Evolutionary conservation across 257 asterid genomes (phyloP).

Genomic region (Przewalskia tangutica): DNA sequence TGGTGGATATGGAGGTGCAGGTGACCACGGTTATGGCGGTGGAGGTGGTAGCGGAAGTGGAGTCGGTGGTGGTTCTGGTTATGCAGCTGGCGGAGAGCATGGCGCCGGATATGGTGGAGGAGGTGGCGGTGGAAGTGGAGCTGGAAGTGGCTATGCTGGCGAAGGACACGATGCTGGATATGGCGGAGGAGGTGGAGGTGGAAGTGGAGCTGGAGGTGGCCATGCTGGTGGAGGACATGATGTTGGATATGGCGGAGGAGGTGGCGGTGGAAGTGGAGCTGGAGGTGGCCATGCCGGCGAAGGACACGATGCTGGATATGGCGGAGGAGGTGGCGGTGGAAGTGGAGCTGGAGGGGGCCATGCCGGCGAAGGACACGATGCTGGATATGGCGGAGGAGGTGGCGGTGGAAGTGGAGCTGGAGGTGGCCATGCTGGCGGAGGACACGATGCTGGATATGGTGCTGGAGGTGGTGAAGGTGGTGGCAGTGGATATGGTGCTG

Average conservation of each 20-base stretch:
- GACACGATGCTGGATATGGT: conserved; percentile 10
- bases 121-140: conserved; percentile 6
- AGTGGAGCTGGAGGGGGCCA: conserved; percentile 35
- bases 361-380: not conserved
- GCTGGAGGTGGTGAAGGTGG: conserved; percentile 22
- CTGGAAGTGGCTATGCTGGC: too few species aligned
- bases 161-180: conserved; percentile 5
- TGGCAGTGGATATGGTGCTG: conserved; percentile 19
- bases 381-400: not conserved
- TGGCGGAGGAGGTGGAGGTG: conserved; percentile 16
- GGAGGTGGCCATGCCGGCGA: conserved; percentile 21
- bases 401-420: conserved; percentile 13
- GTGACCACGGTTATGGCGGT: not conserved
- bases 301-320: conserved; percentile 45
- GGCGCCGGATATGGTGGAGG: conserved; percentile 17
- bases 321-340: conserved; percentile 13
- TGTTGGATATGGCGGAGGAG: conserved; percentile 33
- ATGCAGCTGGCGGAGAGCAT: conserved; percentile 23
- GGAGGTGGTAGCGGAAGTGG: conserved; percentile 15
- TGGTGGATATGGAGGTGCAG: conserved; percentile 1
- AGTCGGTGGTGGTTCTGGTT: conserved; percentile 11
- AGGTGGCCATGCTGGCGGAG: conserved; percentile 18
- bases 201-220: conserved; percentile 22
- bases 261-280: conserved; percentile 41
- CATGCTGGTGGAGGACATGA: conserved; percentile 12